Base-by-base conservation (phyloP, 1,284 basidiomycete species). In the Chondrostereum purpureum region DNA sequence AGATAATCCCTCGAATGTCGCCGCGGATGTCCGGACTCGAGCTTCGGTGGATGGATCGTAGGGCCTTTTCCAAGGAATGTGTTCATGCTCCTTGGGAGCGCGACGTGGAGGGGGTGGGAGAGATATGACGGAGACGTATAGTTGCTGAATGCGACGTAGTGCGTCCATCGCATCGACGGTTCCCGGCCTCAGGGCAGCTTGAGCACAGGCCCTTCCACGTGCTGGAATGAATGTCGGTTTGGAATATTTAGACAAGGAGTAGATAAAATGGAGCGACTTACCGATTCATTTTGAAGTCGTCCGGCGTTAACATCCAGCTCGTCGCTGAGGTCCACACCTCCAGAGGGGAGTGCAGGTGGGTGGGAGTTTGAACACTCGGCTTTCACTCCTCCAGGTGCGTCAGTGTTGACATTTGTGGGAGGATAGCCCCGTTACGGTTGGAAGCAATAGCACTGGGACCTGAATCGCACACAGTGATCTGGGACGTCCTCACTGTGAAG, bases 271-370 rank as follows among this genome's bases (percentile, higher is more conserved):
- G n/a, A n/a, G n/a, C n/a, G 21, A 70, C 78, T 49, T 55, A 84
- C 84, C 64, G 84, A 60, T 58, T 87, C 88, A 63, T 83, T 88
- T 60, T 89, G 87, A 39, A 88, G 62, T 5, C 86, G 85, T 53
- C 86, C 88, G 0, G 84, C 86, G 52, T 89, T 89, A 60, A 87
- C 89, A 56, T 90, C 88, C 46, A 89, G 62, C 66, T 90, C 87
- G 54, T 89, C 86, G 53, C 88, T 89, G 53, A 89, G 63, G 0
- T n/a, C 87, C 87, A 6, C 86, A 72, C 23, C 87, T 69, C 86
- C 87, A 90, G 20, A 89, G 73, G 12, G 86, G 86, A 0, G 87
- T 89, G 54, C 88, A 85, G 1, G 84, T 89, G 3, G 87, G 86
- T 87, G 86, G 55, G 87, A 89, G 62, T 89, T 88, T 10, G 80